These are phyloP conservation scores for Graphilbum sp. DNA, from an alignment of 2,329 filamentous ascomycete species.

Conservation along the genomic window DNA sequence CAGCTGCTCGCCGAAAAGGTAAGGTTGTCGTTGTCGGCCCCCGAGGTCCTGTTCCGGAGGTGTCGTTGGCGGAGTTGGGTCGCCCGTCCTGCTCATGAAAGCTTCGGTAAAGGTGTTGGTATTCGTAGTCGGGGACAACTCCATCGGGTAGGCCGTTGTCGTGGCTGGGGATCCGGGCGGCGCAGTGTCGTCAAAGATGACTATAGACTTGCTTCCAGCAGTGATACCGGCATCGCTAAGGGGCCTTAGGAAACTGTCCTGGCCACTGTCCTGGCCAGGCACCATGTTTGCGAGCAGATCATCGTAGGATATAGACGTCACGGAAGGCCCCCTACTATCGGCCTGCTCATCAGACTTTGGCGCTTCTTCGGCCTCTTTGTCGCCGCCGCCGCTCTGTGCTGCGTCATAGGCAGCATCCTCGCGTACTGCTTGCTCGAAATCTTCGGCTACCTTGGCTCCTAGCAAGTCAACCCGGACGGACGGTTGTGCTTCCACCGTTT, in stretches of 20 bases:
- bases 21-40: constrained; percentile 38
- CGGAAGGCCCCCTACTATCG: constrained; percentile 10
- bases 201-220: constrained; percentile 72
- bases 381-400: no score
- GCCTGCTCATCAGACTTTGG: no score
- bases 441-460: constrained; percentile 60
- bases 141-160: no score
- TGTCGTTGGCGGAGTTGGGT: constrained; percentile 45
- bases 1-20: constrained; percentile 31
- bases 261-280: background rate
- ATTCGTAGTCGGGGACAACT: no score
- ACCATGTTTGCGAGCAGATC: constrained; percentile 12
- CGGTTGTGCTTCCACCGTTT: constrained; percentile 26
- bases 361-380: no score
- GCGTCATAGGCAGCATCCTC: constrained; percentile 32
- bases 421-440: constrained; percentile 60
- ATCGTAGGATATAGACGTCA: constrained; percentile 25
- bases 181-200: constrained; percentile 62
- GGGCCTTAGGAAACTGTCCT: constrained; percentile 18
- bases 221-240: constrained; percentile 47
- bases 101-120: constrained; percentile 34
- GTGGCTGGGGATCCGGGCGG: no score
- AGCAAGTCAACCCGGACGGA: constrained; percentile 65
- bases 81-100: constrained; percentile 29
- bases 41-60: constrained; percentile 31